Conservation (phyloP, 331 rosid species). For the Rosa hybrid region DNA sequence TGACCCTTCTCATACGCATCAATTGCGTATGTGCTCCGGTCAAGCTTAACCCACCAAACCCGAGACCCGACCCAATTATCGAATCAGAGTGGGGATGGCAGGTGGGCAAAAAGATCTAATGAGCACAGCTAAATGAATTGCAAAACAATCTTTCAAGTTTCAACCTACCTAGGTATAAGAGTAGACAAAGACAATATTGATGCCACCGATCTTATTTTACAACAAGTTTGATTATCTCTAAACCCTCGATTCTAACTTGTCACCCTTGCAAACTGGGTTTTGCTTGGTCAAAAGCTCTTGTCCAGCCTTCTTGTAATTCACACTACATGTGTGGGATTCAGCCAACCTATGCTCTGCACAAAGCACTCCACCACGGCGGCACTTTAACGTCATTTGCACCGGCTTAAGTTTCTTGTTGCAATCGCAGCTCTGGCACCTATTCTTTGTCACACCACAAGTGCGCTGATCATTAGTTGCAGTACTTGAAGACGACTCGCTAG, state of each 20-base stretch:
- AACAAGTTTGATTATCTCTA: background rate
- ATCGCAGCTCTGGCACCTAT: background rate
- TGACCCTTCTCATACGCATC: background rate
- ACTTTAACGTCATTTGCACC: background rate
- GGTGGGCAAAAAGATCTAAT: too few relatives aligned
- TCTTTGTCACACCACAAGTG: background rate
- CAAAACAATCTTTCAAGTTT: too few relatives aligned
- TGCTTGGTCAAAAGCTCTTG: slow-evolving; percentile 18
- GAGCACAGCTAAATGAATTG: too few relatives aligned
- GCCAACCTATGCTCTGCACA: slow-evolving; percentile 46
- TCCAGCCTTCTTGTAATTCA: slow-evolving; percentile 31
- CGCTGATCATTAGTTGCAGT: background rate
- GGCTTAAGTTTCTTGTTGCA: background rate
- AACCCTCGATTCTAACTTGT: background rate
- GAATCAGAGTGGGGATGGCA: too few relatives aligned
- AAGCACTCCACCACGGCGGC: slow-evolving; percentile 33
- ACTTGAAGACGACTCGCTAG: background rate
- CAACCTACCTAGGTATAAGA: too few relatives aligned
- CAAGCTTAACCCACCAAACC: background rate
- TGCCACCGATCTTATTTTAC: too few relatives aligned
- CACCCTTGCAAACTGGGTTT: slow-evolving; percentile 22
- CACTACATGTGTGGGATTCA: slow-evolving; percentile 34
- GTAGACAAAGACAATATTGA: too few relatives aligned
- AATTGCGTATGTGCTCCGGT: background rate
- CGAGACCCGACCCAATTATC: too few relatives aligned